Evolutionary conservation across 805 yeast species (phyloP).

Genomic region (Sugiyamaella valdiviana): DNA sequence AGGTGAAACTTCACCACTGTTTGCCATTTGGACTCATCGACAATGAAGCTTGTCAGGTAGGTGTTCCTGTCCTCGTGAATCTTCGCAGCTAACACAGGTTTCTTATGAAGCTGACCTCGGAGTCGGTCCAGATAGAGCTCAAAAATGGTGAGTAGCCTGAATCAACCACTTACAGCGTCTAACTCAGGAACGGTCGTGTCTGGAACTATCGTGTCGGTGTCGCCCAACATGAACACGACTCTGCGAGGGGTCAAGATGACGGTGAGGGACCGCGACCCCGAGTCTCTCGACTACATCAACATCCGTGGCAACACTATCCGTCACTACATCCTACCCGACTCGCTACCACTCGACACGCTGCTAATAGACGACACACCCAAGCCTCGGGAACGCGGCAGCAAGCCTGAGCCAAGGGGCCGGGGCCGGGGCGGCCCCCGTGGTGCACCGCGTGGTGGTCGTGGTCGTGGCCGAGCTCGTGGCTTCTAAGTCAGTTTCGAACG

Average conservation of each 20-base stretch:
- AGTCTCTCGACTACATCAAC: slow-evolving; percentile 67
- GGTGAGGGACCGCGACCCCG: slow-evolving; percentile 61
- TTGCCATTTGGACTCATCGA: background rate
- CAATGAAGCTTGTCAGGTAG: slow-evolving; percentile 57
- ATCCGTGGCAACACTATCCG: slow-evolving; percentile 87
- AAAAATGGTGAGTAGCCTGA: slow-evolving; percentile 57
- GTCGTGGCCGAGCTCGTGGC: slow-evolving; percentile 23
- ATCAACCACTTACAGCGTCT: background rate
- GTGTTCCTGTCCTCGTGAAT: slow-evolving; percentile 9
- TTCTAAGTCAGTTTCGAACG: too few species aligned
- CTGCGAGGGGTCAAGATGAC: slow-evolving; percentile 76
- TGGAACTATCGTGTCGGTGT: slow-evolving; percentile 77
- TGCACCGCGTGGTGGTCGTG: slow-evolving; percentile 15
- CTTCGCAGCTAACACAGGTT: slow-evolving; percentile 38
- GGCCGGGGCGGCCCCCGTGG: slow-evolving; percentile 26
- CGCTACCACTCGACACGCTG: slow-evolving; percentile 55
- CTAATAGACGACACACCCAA: slow-evolving; percentile 40
- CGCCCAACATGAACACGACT: slow-evolving; percentile 87
- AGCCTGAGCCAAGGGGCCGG: slow-evolving; percentile 21
- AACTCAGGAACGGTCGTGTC: slow-evolving; percentile 53
- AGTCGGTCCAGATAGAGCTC: slow-evolving; percentile 82
- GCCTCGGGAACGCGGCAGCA: slow-evolving; percentile 20
- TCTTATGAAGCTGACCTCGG: slow-evolving; percentile 77
- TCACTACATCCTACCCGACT: slow-evolving; percentile 77
- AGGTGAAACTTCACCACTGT: background rate